Evolutionary conservation across 2,329 filamentous ascomycete genomes (phyloP).

Genomic region (Tolypocladium cylindrosporum): DNA sequence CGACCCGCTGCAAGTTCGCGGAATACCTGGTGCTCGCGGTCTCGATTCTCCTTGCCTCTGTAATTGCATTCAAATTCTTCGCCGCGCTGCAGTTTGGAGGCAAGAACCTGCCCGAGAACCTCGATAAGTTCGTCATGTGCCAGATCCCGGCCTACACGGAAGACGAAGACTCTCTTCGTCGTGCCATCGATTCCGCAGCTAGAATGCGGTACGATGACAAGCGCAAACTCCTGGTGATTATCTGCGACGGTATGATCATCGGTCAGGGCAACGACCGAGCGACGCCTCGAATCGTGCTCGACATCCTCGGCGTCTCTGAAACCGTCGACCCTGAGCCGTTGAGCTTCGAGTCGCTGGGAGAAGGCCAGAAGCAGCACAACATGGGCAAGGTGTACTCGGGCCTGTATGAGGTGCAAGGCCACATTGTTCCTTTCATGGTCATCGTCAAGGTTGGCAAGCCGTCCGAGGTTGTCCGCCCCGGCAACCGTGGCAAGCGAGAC

Average conservation of each 20-base stretch:
- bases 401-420: constrained; percentile 92
- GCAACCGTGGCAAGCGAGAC: constrained; percentile 98
- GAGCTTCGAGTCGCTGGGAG: constrained; percentile 92
- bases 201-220: constrained; percentile 98
- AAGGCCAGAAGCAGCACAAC: constrained; percentile 96
- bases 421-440: constrained; percentile 96
- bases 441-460: constrained; percentile 97
- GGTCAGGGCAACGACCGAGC: constrained; percentile 95
- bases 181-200: constrained; percentile 92
- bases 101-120: constrained; percentile 87
- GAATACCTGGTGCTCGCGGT: constrained; percentile 83
- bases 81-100: constrained; percentile 88
- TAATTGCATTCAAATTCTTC: constrained; percentile 94
- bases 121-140: constrained; percentile 97
- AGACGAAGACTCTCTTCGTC: constrained; percentile 92
- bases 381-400: constrained; percentile 99
- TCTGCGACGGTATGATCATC: constrained; percentile 99
- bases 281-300: constrained; percentile 89
- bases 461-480: constrained; percentile 86
- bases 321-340: constrained; percentile 90
- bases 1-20: constrained; percentile 73
- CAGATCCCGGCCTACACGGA: constrained; percentile 97
- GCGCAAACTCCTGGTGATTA: constrained; percentile 82
- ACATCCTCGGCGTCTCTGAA: constrained; percentile 92
- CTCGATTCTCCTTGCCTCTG: constrained; percentile 65